A percentile compares a stretch with the other conserved stretches of the same genome.
These are phyloP conservation scores for Candida tallmaniae DNA, from an alignment of 805 yeast species.

Conservation along the genomic window DNA sequence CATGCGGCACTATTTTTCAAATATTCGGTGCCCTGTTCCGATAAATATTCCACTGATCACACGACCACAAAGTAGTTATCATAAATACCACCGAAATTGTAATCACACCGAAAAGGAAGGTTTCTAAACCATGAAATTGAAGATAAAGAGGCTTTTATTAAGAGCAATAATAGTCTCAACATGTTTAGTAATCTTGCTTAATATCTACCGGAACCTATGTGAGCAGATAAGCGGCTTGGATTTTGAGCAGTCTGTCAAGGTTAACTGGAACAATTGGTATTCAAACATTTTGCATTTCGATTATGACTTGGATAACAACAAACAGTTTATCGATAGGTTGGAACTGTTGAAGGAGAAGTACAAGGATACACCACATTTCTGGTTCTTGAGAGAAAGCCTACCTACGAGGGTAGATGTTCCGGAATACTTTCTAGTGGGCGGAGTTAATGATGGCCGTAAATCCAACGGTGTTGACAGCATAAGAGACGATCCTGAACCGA, in stretches of 20 bases:
- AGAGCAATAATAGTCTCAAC: too few species aligned
- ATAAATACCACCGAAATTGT: too few species aligned
- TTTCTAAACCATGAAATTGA: too few species aligned
- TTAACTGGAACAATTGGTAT: slow-evolving; percentile 15
- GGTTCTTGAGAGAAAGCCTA: slow-evolving; percentile 17
- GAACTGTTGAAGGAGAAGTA: slow-evolving; percentile 3
- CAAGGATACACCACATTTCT: slow-evolving; percentile 15
- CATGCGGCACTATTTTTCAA: too few species aligned
- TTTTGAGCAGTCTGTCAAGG: slow-evolving; percentile 14
- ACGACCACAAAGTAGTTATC: too few species aligned
- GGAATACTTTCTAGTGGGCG: background rate
- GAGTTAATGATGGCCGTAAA: background rate
- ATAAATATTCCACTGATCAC: too few species aligned
- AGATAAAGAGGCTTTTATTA: too few species aligned
- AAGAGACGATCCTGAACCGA: background rate
- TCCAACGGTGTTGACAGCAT: background rate
- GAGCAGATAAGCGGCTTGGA: slow-evolving; percentile 5
- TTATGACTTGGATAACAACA: slow-evolving; percentile 11
- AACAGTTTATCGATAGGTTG: slow-evolving; percentile 10
- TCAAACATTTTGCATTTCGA: slow-evolving; percentile 15
- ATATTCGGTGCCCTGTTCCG: too few species aligned
- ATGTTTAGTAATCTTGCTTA: too few species aligned
- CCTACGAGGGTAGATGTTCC: slow-evolving; percentile 17
- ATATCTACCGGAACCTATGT: too few species aligned
- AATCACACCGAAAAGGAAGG: too few species aligned